Evolutionary conservation across 441 rosid genomes (phyloP).

Genomic region (Euphorbia celastroides): DNA sequence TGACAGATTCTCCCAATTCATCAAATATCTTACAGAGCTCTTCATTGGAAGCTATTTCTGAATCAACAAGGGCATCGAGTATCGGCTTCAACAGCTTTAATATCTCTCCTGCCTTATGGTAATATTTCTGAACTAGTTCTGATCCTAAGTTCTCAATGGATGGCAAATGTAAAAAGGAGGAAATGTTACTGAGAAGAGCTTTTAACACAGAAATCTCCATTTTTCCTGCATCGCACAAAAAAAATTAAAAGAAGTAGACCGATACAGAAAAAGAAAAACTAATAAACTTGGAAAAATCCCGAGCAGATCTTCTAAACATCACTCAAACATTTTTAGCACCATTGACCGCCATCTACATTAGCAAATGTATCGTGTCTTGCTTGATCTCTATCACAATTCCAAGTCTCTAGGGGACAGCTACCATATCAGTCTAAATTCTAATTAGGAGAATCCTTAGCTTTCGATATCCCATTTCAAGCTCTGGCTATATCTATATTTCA

Average conservation of each 20-base stretch:
- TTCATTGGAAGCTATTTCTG: conserved; percentile 52
- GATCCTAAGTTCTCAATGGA: conserved; percentile 38
- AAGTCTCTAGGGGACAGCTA: no score
- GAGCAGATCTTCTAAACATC: no score
- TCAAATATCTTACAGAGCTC: conserved; percentile 49
- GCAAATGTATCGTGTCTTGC: no score
- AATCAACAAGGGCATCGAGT: conserved; percentile 55
- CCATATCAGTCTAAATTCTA: no score
- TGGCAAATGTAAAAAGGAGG: conserved; percentile 52
- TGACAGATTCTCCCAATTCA: conserved; percentile 59
- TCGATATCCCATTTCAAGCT: not conserved
- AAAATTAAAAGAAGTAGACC: not conserved
- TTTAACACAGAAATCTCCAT: conserved; percentile 77
- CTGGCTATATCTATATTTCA: not conserved
- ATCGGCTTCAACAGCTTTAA: conserved; percentile 70
- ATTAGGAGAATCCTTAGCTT: no score
- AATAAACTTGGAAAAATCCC: not conserved
- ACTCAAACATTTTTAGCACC: no score
- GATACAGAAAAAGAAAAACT: no score
- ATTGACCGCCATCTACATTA: no score
- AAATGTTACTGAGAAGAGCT: conserved; percentile 53
- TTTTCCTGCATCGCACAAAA: conserved; percentile 34
- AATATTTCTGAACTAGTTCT: conserved; percentile 58
- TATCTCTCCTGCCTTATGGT: conserved; percentile 62
- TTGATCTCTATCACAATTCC: no score